Conservation (phyloP, 805 yeast species). For the Candida khao-thaluensis region DNA sequence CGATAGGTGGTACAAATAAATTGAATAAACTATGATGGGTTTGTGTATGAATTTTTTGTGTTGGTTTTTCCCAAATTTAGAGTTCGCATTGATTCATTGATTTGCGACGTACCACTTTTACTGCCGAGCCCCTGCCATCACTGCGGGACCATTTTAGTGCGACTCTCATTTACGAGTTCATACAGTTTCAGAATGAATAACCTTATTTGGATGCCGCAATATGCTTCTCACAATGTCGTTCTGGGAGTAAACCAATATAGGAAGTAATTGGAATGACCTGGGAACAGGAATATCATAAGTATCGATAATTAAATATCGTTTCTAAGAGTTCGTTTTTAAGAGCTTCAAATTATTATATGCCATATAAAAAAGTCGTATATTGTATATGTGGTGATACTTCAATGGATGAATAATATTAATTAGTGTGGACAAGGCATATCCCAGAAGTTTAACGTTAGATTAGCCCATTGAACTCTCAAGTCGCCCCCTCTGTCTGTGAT, state of each 20-base stretch:
- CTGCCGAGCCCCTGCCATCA: no score
- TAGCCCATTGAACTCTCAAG: constrained; percentile 1
- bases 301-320: neutral
- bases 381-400: neutral
- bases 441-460: neutral
- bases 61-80: constrained; percentile 7
- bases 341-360: neutral
- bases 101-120: constrained; percentile 2
- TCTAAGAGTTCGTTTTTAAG: neutral
- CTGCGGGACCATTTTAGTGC: no score
- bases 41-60: constrained; percentile 6
- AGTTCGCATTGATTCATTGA: constrained; percentile 3
- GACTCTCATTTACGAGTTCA: no score
- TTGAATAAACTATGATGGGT: neutral
- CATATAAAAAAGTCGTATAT: neutral
- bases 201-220: no score
- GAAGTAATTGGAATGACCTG: no score
- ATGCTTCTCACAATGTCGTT: no score
- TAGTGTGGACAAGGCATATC: neutral
- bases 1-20: no score
- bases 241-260: no score
- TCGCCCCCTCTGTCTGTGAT: neutral
- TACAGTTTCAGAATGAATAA: no score
- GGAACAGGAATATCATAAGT: no score
- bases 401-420: neutral